These are phyloP conservation scores for Orychophragmus violaceus DNA, from an alignment of 345 rosid genomes.

Conservation along the genomic window DNA sequence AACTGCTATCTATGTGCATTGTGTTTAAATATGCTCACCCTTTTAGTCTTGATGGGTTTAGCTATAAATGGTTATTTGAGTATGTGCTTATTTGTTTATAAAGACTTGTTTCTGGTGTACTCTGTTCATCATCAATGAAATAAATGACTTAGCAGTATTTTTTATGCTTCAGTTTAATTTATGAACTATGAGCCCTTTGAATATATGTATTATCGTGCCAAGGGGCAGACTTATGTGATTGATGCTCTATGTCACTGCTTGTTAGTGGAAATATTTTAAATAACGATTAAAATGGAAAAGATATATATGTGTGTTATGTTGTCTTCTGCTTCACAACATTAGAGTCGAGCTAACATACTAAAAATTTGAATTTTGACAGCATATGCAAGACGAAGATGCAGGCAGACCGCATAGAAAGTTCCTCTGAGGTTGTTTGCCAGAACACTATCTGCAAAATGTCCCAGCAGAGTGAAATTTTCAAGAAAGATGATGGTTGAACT, in stretches of 20 bases:
- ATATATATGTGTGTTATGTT: neutral
- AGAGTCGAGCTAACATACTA: neutral
- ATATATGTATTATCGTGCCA: neutral
- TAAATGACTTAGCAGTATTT: too few species aligned
- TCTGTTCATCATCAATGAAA: too few species aligned
- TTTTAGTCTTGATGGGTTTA: too few species aligned
- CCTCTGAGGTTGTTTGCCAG: constrained; percentile 36
- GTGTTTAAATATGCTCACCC: too few species aligned
- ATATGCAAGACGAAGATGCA: constrained; percentile 88
- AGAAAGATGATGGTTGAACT: neutral
- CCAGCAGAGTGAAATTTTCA: neutral
- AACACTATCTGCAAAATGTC: neutral
- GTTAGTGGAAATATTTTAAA: neutral
- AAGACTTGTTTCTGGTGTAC: too few species aligned
- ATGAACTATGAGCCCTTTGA: neutral
- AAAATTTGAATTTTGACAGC: constrained; percentile 36
- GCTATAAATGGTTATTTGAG: too few species aligned
- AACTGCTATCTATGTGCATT: too few species aligned
- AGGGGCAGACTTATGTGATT: neutral
- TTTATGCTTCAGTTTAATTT: too few species aligned
- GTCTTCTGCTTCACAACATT: neutral
- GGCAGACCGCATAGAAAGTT: constrained; percentile 84
- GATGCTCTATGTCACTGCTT: neutral
- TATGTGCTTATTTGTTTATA: too few species aligned
- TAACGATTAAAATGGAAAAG: neutral